phyloP scores from a whole-genome alignment of 2,329 filamentous ascomycete genomes.

The Xylaria sp. region DNA sequence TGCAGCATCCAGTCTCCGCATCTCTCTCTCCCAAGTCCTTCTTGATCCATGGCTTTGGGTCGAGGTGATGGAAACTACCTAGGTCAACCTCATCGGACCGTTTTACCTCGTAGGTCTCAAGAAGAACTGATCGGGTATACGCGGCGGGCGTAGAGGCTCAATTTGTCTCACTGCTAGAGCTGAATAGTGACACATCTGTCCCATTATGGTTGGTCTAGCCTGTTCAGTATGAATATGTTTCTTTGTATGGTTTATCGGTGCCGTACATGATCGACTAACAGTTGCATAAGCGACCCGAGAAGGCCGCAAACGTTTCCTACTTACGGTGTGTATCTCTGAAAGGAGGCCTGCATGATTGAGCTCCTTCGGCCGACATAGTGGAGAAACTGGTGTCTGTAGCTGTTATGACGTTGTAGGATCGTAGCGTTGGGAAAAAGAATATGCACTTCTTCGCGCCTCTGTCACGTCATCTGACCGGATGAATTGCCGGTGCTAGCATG shows the following conservation, averaged over 20 bases:
- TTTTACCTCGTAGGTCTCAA: conserved; percentile 7
- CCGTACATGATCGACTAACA: neutral
- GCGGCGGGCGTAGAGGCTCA: neutral
- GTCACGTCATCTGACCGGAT: conserved; percentile 12
- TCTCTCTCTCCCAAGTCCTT: neutral
- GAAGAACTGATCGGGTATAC: neutral
- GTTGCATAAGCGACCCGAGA: neutral
- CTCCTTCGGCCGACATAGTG: neutral
- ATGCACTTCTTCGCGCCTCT: neutral
- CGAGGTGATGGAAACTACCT: neutral
- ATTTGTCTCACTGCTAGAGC: conserved; percentile 4
- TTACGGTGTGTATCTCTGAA: neutral
- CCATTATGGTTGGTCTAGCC: neutral
- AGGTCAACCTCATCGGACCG: conserved; percentile 22
- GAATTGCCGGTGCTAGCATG: neutral
- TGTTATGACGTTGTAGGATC: conserved; percentile 34
- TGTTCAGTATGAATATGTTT: neutral
- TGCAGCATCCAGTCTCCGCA: conserved; percentile 18
- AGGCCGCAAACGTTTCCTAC: conserved; percentile 5
- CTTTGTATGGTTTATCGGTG: neutral
- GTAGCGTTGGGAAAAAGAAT: neutral
- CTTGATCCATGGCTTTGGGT: conserved; percentile 35
- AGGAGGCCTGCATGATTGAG: conserved; percentile 8
- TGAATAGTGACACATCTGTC: neutral
- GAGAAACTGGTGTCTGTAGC: neutral